Conservation (phyloP, 2,329 filamentous ascomycete species). For the Phaeomoniella chlamydospora region DNA sequence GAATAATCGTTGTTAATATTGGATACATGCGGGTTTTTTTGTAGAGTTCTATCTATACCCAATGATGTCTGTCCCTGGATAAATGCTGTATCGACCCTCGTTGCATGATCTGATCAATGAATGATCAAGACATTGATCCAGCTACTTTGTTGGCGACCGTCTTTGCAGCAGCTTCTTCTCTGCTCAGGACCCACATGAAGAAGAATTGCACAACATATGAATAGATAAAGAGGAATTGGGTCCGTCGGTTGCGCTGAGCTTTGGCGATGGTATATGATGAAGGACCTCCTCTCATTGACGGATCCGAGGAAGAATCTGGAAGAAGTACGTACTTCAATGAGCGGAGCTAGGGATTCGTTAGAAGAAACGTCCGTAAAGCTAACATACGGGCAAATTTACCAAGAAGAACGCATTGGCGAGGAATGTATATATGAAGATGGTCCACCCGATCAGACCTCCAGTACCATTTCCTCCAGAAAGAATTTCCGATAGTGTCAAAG, state of each 20-base stretch:
- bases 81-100: no score
- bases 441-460: slow-evolving; percentile 78
- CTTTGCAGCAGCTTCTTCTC: slow-evolving; percentile 29
- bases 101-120: no score
- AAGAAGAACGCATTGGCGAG: slow-evolving; percentile 89
- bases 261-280: slow-evolving; percentile 58
- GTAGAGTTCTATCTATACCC: no score
- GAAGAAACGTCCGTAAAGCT: slow-evolving; percentile 1
- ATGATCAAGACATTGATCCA: slow-evolving; percentile 7
- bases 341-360: slow-evolving; percentile 48
- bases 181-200: slow-evolving; percentile 76
- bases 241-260: slow-evolving; percentile 72
- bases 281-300: slow-evolving; percentile 41
- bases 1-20: no score
- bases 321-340: slow-evolving; percentile 92
- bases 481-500: slow-evolving; percentile 64
- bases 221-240: slow-evolving; percentile 86
- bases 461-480: slow-evolving; percentile 67
- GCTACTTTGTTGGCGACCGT: slow-evolving; percentile 9
- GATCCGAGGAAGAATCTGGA: slow-evolving; percentile 60
- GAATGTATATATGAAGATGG: slow-evolving; percentile 81
- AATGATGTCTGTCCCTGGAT: no score
- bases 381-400: slow-evolving; percentile 38
- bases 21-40: no score
- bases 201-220: slow-evolving; percentile 86